Evolutionary conservation across 2,329 filamentous ascomycete genomes (phyloP).

Genomic region (Cordyceps militaris): DNA sequence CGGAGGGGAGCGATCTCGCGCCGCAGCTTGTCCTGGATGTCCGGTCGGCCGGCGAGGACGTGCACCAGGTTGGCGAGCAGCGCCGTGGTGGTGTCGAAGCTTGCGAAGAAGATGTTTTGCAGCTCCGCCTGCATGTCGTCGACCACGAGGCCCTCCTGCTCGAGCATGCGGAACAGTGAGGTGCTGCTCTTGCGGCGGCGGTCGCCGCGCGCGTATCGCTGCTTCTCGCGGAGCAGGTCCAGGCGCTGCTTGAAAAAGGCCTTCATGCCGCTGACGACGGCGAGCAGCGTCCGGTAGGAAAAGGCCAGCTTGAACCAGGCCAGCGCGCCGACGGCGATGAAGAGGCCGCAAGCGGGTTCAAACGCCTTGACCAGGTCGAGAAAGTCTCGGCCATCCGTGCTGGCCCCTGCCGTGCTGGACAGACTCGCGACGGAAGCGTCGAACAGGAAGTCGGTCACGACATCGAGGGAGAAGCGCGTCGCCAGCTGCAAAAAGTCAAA

Average conservation of each 20-base stretch:
- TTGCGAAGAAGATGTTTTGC: constrained; percentile 13
- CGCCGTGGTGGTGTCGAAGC: constrained; percentile 10
- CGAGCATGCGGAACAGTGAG: constrained; percentile 6
- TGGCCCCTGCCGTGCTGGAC: too few species aligned
- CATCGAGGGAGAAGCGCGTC: constrained; percentile 3
- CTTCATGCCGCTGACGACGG: constrained; percentile 9
- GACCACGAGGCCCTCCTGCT: background rate
- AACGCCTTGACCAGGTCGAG: constrained; percentile 3
- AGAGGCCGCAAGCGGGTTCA: constrained; percentile 8
- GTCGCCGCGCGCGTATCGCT: background rate
- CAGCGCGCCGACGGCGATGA: constrained; percentile 5
- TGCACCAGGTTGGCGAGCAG: constrained; percentile 8
- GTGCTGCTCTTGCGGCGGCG: background rate
- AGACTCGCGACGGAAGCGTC: constrained; percentile 2
- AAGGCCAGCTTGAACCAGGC: constrained; percentile 4
- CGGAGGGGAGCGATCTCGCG: background rate
- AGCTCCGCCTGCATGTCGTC: constrained; percentile 9
- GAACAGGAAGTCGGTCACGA: constrained; percentile 12
- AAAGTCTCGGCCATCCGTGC: background rate
- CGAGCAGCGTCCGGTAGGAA: background rate
- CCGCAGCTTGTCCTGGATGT: constrained; percentile 1
- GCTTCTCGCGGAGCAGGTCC: constrained; percentile 5
- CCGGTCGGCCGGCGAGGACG: background rate
- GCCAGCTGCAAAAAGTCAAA: constrained; percentile 9
- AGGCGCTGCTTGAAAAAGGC: constrained; percentile 8